Base-by-base conservation (phyloP, 257 asterid genomes). In the Leonotis leonurus region DNA sequence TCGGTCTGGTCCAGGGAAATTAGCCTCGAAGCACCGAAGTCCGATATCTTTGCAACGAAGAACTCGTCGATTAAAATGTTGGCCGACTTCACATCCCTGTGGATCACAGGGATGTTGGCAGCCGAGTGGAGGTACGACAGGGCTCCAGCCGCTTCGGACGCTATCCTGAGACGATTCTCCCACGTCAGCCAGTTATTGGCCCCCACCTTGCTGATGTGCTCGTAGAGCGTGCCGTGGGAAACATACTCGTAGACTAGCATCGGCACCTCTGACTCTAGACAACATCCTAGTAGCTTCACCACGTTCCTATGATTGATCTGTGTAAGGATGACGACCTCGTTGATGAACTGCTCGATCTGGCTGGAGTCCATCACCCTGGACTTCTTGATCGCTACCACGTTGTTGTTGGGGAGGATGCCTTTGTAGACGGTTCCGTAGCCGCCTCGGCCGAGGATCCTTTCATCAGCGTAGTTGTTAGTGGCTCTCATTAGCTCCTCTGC, bases 11-110 rank as follows among this genome's bases (percentile, higher is more conserved):
- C 95, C 46, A 90, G 22, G 1, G 86, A 75, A 0, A 90, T 72
- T 5, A 75, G 60, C 22, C 96, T 87, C 0, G 97, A 90, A 0
- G 97, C 97, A 8, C 97, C 97, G 27, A 90, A 90, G 65, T 90
- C 90, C 0, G 96, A 66, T 2, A 90, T 86, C 67, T 87, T 90
- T 0, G 96, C 87, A 0, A 72, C 78, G 80, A 80, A 85, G 8
- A 62, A 11, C 0, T 83, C 85, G 10, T 90, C 96, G 0, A 90
- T 25, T 20, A 90, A 53, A 48, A 90, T 87, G 54, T 90, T 90
- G 9, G 95, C 81, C 0, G 95, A 90, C 25, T 90, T 90, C 0
- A 90, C 95, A 43, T 90, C 95, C 40, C 95, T 69, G 26, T 87
- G 97, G 16, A 90, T 81, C 18, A 90, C 75, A 0, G 95, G 97